Percentiles rank a stretch among this genome's conserved stretches.
Conservation (phyloP, 371 early-diverging fungal genomes). For the Mucor mucedo region DNA sequence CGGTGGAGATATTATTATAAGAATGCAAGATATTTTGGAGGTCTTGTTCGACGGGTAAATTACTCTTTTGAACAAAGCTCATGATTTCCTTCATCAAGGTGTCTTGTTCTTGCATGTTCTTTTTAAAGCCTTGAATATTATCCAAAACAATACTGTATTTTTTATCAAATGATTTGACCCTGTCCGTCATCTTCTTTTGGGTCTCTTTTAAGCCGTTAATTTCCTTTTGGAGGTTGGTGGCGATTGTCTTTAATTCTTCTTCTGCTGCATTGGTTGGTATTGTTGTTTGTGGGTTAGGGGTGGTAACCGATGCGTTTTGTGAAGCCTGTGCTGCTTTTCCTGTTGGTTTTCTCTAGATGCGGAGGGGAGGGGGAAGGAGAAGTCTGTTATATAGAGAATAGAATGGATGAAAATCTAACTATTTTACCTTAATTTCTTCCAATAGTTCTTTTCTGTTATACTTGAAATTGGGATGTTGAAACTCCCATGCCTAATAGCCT, state of each 20-base stretch:
- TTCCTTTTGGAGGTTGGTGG: conserved; percentile 50
- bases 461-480: conserved; percentile 76
- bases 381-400: too few relatives aligned
- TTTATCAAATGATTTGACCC: conserved; percentile 24
- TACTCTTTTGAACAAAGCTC: conserved; percentile 14
- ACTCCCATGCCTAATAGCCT: conserved; percentile 70
- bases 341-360: conserved; percentile 36
- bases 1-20: conserved; percentile 15
- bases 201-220: conserved; percentile 45
- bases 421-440: conserved; percentile 56
- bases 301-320: conserved; percentile 1
- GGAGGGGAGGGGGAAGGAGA: too few relatives aligned
- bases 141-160: conserved; percentile 28
- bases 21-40: conserved; percentile 9
- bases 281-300: not conserved
- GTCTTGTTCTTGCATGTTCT: conserved; percentile 32
- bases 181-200: conserved; percentile 39
- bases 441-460: conserved; percentile 65
- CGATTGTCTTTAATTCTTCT: conserved; percentile 29
- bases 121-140: conserved; percentile 25
- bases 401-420: too few relatives aligned
- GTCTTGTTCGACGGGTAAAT: conserved; percentile 4
- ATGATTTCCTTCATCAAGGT: conserved; percentile 23
- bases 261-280: not conserved
- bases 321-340: conserved; percentile 32